Evolutionary conservation across 345 rosid genomes (phyloP).

Genomic region (Heritiera littoralis): DNA sequence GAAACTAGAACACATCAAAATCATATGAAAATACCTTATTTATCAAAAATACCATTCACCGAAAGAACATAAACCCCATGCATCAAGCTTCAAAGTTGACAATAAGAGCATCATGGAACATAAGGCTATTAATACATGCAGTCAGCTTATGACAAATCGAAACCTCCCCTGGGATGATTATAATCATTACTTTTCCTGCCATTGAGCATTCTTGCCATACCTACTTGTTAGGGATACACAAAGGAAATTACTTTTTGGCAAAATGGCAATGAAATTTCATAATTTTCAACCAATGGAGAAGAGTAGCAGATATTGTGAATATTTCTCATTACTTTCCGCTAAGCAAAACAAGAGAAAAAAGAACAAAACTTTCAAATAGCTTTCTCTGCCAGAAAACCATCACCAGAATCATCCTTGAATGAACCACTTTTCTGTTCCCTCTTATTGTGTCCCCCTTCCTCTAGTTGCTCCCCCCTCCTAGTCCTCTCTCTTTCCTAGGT

Average conservation of each 20-base stretch:
- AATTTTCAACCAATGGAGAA: not conserved
- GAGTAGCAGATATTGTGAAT: not conserved
- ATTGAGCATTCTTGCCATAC: not conserved
- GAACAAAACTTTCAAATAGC: not conserved
- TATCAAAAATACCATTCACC: not conserved
- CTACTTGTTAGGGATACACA: not conserved
- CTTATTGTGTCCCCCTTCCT: not conserved
- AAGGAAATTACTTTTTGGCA: not conserved
- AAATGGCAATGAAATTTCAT: not conserved
- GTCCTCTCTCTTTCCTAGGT: constrained; percentile 3
- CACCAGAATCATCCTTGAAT: not conserved
- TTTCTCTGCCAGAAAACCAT: not conserved
- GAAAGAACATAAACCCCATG: not conserved
- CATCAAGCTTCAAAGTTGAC: not conserved
- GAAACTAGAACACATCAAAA: not conserved
- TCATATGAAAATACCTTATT: not conserved
- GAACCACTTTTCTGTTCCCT: not conserved
- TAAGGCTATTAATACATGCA: not conserved
- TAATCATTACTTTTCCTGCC: not conserved
- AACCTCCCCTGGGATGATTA: not conserved
- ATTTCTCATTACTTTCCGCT: not conserved
- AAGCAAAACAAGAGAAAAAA: not conserved
- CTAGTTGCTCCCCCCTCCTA: too few species aligned
- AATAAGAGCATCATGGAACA: constrained; percentile 2
- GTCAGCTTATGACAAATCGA: not conserved